phyloP scores from a whole-genome alignment of 208 protist species.

The Tritrichomonas foetus region DNA sequence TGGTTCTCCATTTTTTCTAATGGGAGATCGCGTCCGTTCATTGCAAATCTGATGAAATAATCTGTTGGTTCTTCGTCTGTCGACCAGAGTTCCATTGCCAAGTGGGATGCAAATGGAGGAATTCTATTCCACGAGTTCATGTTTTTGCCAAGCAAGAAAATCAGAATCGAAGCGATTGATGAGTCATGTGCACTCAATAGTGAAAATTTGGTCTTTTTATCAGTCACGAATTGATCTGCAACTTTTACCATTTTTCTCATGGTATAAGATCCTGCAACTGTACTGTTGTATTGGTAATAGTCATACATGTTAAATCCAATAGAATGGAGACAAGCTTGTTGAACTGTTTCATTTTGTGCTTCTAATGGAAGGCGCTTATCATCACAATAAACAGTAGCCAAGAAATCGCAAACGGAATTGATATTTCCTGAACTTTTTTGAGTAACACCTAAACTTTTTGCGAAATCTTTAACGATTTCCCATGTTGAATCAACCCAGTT shows the following conservation, averaged over 20 bases:
- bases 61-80: background rate
- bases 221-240: background rate
- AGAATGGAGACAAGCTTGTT: background rate
- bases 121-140: background rate
- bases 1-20: background rate
- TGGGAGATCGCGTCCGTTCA: background rate
- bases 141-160: background rate
- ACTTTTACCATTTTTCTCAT: background rate
- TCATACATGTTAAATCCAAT: background rate
- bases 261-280: background rate
- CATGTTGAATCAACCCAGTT: background rate
- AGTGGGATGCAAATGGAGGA: background rate
- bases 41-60: background rate
- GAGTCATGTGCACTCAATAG: background rate
- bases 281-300: background rate
- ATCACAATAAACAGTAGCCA: background rate
- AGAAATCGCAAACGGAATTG: background rate
- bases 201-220: background rate
- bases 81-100: background rate
- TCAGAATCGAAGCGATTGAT: background rate
- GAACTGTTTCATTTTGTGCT: background rate
- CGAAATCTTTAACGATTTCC: background rate
- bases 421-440: background rate
- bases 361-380: background rate
- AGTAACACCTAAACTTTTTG: background rate